phyloP scores from a whole-genome alignment of 2,329 filamentous ascomycete genomes.

The Fusarium staphyleae region DNA sequence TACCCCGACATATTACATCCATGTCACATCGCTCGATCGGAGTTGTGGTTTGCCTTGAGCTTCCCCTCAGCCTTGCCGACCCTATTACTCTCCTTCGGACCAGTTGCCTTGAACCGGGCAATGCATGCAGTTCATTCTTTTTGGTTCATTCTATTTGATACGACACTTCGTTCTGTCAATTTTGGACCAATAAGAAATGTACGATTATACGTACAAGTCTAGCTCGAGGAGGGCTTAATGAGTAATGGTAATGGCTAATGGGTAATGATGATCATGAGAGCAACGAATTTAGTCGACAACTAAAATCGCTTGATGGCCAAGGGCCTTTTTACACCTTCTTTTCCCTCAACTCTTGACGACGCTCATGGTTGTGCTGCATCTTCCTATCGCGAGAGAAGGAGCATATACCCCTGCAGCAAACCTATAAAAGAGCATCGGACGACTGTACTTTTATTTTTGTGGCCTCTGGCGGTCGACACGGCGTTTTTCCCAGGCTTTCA shows the following conservation, averaged over 20 bases:
- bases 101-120: conserved; percentile 12
- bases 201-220: conserved; percentile 13
- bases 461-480: conserved; percentile 12
- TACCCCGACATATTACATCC: not conserved
- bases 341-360: conserved; percentile 8
- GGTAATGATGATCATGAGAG: conserved; percentile 23
- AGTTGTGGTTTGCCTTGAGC: conserved; percentile 19
- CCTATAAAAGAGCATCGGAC: conserved; percentile 11
- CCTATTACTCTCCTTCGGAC: conserved; percentile 10
- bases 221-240: conserved; percentile 13
- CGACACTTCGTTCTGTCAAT: conserved; percentile 7
- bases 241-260: conserved; percentile 28
- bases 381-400: conserved; percentile 11
- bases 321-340: not conserved
- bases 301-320: conserved; percentile 4
- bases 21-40: conserved; percentile 9
- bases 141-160: too few species aligned
- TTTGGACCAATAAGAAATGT: conserved; percentile 17
- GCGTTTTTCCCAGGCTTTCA: conserved; percentile 29
- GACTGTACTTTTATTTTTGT: conserved; percentile 31
- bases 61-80: conserved; percentile 22
- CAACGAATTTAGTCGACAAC: conserved; percentile 20
- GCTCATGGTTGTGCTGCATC: conserved; percentile 13
- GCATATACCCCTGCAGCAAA: conserved; percentile 20
- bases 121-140: conserved; percentile 12